Evolutionary conservation across 805 yeast genomes (phyloP), one percentile per base, ranked within the genome.

Genomic region (Wickerhamomyces bovis): DNA sequence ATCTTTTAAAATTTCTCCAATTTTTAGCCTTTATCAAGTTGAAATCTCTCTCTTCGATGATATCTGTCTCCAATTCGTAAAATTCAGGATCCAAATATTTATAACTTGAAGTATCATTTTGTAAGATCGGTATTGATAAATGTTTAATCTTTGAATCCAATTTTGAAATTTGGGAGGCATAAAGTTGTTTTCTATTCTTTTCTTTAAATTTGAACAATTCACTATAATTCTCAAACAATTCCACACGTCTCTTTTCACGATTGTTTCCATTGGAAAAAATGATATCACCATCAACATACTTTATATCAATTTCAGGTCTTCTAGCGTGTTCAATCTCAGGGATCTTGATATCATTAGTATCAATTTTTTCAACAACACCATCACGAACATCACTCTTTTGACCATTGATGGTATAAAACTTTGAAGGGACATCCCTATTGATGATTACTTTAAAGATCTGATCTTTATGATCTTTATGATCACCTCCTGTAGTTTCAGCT

Each of bases 11-110:
- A 6, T 58, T 48, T 38, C 59, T 51, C 54, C 50, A 50, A 3
- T 54, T 41, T 38, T 61, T 57, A 18, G 62, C 49, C 25, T 65
- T 51, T 10, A 60, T 41, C 7, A 69, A 30, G 40, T 65, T 68
- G 42, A 49, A 62, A 45, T 69, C 73, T 41, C 67, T 53, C 35
- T 44, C 44, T 42, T 70, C 74, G 4, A 48, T 47, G 35, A 67
- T 42, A 50, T 70, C 73, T 26, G 55, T 55, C 19, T 54, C 58
- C 3, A 25, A 19, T 16, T 60, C 58, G 25, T 41, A 36, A 23
- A 49, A 19, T 20, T 48, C 48, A 5, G 11, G 10, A 20, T 44
- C 52, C 30, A 36, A 6, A 16, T 43, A 22, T 10, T 47, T 49
- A 10, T 47, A 46, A 20, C 39, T 21, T 2, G 50, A 42, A 2